Percentiles rank a stretch among this genome's conserved stretches.
Conservation (phyloP, 1,284 basidiomycete species). For the Cryptococcus sp. region DNA sequence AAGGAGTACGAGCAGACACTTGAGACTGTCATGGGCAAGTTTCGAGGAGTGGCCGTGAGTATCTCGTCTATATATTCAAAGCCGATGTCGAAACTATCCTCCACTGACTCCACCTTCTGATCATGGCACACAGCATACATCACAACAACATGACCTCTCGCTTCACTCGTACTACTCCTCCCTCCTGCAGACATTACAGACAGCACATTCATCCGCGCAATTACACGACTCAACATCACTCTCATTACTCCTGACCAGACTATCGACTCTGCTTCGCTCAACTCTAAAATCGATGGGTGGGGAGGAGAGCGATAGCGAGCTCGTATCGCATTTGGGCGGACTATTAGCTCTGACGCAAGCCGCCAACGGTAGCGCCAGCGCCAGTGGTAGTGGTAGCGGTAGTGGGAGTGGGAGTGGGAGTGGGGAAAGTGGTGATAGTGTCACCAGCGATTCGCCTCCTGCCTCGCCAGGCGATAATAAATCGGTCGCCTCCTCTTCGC, state of each 20-base stretch:
- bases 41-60: conserved; percentile 86
- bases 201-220: conserved; percentile 63
- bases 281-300: conserved; percentile 73
- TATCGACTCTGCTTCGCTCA: conserved; percentile 69
- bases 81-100: neutral
- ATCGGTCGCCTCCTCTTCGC: conserved; percentile 1
- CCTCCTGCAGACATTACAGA: conserved; percentile 73
- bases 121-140: conserved; percentile 65
- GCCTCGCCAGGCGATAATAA: conserved; percentile 11
- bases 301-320: conserved; percentile 56
- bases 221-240: conserved; percentile 63
- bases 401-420: neutral
- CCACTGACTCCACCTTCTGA: too few species aligned
- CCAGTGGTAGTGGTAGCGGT: neutral
- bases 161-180: conserved; percentile 89
- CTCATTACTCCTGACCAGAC: conserved; percentile 70
- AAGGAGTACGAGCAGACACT: conserved; percentile 95
- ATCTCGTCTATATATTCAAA: neutral
- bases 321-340: conserved; percentile 22
- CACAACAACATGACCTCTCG: conserved; percentile 86
- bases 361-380: neutral
- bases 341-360: conserved; percentile 17
- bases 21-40: conserved; percentile 95
- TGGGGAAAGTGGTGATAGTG: neutral
- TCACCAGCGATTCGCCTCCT: conserved; percentile 5